These are phyloP conservation scores for Botrytis pseudocinerea DNA, from an alignment of 2,329 filamentous ascomycete species.

Conservation along the genomic window DNA sequence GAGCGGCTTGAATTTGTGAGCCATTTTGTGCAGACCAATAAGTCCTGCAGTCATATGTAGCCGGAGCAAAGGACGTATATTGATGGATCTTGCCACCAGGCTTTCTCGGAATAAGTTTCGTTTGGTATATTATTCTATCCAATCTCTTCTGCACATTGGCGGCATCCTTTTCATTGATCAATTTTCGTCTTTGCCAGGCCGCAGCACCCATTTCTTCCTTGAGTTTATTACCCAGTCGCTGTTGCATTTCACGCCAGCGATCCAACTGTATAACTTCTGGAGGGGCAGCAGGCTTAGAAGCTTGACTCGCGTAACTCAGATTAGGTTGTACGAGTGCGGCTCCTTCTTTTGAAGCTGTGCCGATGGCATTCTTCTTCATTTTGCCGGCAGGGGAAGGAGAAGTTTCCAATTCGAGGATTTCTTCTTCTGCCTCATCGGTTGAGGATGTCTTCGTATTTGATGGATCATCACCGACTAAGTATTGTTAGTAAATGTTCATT, in stretches of 20 bases:
- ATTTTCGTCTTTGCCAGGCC: not conserved
- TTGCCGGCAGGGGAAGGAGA: not conserved
- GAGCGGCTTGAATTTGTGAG: not conserved
- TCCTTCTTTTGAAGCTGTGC: not conserved
- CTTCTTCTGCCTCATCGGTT: not conserved
- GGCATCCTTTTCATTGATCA: not conserved
- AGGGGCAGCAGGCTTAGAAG: not conserved
- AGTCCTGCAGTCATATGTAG: not conserved
- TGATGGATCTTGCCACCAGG: not conserved
- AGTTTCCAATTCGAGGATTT: too few species aligned
- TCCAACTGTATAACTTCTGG: not conserved
- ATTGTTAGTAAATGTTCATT: not conserved
- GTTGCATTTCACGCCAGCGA: not conserved
- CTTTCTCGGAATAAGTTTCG: not conserved
- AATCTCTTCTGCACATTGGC: rapidly evolving
- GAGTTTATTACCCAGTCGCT: not conserved
- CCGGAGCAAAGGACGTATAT: not conserved
- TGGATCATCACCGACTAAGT: not conserved
- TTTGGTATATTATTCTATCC: not conserved
- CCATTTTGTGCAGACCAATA: not conserved
- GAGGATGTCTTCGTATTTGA: not conserved
- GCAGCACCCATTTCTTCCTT: not conserved
- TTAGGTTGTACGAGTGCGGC: not conserved
- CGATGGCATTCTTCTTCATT: not conserved
- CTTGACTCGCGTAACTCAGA: not conserved